These are phyloP conservation scores for Clavispora carvajalis DNA, from an alignment of 805 yeast genomes.

Conservation along the genomic window DNA sequence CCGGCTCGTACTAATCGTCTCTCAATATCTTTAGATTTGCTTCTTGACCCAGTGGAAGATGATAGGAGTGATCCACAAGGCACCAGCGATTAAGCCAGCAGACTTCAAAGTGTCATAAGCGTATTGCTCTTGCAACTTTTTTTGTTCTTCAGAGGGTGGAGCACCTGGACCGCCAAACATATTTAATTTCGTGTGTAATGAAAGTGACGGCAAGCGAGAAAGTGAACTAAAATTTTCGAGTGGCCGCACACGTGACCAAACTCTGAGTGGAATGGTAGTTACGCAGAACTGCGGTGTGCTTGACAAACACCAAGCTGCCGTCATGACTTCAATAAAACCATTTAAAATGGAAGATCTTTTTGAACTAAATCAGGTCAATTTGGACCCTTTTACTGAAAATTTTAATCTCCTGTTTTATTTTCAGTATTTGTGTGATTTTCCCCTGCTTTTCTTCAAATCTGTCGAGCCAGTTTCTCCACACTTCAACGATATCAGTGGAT, in stretches of 20 bases:
- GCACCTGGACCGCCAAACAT: conserved; percentile 49
- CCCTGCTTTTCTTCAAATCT: conserved; percentile 79
- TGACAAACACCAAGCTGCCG: neutral
- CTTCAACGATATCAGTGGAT: conserved; percentile 45
- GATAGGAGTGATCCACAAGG: conserved; percentile 57
- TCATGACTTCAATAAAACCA: conserved; percentile 85
- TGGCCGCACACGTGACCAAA: neutral
- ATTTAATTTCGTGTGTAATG: neutral
- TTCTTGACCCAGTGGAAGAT: conserved; percentile 49
- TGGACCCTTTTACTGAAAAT: conserved; percentile 90
- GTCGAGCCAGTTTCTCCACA: conserved; percentile 29
- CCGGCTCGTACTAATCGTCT: neutral
- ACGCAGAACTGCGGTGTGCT: no score
- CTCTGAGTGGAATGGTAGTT: no score
- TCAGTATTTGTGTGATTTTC: conserved; percentile 82
- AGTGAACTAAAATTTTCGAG: conserved; percentile 1
- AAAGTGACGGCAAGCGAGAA: neutral
- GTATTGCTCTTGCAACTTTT: conserved; percentile 58
- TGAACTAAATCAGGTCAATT: conserved; percentile 64
- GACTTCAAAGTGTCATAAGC: conserved; percentile 53
- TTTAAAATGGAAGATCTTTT: conserved; percentile 84
- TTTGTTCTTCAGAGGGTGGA: conserved; percentile 56
- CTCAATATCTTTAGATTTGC: conserved; percentile 29
- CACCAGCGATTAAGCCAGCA: conserved; percentile 61
- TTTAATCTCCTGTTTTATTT: conserved; percentile 79